Percentiles rank a stretch among this genome's conserved stretches.
Conservation (phyloP, 805 yeast species). For the Wickerhamiella azyma region DNA sequence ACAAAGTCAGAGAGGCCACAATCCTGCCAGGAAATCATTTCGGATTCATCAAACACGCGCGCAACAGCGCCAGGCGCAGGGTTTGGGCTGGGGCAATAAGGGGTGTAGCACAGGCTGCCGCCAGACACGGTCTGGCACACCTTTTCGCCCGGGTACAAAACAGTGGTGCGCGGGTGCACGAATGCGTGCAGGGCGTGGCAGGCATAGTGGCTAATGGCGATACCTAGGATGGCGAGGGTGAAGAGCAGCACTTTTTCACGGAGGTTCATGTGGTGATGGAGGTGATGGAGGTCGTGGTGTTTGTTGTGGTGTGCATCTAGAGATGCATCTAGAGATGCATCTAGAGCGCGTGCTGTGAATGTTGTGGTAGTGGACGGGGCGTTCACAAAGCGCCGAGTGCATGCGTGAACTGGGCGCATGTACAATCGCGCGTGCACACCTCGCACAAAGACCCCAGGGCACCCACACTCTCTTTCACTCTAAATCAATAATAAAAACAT, state of each 20-base stretch:
- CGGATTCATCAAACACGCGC: not conserved
- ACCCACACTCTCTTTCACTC: not conserved
- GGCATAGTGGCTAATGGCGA: not conserved
- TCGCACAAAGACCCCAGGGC: not conserved
- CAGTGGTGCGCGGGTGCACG: not conserved
- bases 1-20: not conserved
- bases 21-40: not conserved
- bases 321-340: too few relatives aligned
- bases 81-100: not conserved
- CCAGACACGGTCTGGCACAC: not conserved
- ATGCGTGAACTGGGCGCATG: too few relatives aligned
- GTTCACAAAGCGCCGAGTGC: too few relatives aligned
- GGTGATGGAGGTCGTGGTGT: too few relatives aligned
- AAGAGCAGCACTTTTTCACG: not conserved
- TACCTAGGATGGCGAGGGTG: not conserved
- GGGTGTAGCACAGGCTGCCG: not conserved
- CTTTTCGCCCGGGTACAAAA: not conserved
- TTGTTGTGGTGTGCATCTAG: too few relatives aligned
- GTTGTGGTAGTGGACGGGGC: too few relatives aligned
- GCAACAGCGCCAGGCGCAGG: not conserved
- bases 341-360: too few relatives aligned
- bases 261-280: too few relatives aligned
- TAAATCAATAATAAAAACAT: not conserved
- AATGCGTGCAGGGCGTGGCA: not conserved
- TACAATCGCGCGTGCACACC: too few relatives aligned